Conservation (phyloP, 306 rosid species). For the Prunus mongolica region DNA sequence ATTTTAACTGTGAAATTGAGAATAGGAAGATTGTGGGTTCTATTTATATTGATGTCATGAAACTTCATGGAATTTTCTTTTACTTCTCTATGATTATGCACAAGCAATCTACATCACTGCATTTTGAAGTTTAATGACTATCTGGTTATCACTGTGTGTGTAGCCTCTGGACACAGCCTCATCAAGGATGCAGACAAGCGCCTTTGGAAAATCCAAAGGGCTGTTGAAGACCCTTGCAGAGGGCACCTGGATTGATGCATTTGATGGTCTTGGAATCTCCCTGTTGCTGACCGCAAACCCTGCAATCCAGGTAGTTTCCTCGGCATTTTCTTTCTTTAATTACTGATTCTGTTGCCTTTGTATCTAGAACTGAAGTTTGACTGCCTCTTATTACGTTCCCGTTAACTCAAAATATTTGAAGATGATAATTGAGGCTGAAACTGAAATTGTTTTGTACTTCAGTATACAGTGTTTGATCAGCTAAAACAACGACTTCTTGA, state of each 20-base stretch:
- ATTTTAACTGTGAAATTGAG: neutral
- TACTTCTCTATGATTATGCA: neutral
- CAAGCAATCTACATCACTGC: neutral
- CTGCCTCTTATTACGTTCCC: neutral
- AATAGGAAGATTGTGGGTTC: neutral
- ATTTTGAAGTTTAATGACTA: slow-evolving; percentile 32
- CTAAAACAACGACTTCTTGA: slow-evolving; percentile 63
- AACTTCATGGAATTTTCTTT: neutral
- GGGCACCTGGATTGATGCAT: slow-evolving; percentile 89
- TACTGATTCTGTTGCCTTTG: neutral
- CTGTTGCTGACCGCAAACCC: slow-evolving; percentile 91
- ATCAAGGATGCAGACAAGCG: slow-evolving; percentile 96
- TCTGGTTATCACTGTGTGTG: slow-evolving; percentile 36
- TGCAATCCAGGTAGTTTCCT: slow-evolving; percentile 73
- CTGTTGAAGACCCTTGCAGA: slow-evolving; percentile 80
- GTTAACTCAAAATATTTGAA: neutral
- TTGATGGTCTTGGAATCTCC: slow-evolving; percentile 92
- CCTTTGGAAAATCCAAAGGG: slow-evolving; percentile 92
- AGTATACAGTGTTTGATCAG: slow-evolving; percentile 98
- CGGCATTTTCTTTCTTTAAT: slow-evolving; percentile 1
- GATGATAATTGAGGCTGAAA: slow-evolving; percentile 20
- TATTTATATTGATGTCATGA: neutral
- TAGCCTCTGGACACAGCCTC: slow-evolving; percentile 99
- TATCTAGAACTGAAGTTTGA: neutral
- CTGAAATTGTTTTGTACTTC: slow-evolving; percentile 26